These are phyloP conservation scores for Phialophora verrucosa DNA, from an alignment of 2,329 filamentous ascomycete genomes.

Conservation along the genomic window DNA sequence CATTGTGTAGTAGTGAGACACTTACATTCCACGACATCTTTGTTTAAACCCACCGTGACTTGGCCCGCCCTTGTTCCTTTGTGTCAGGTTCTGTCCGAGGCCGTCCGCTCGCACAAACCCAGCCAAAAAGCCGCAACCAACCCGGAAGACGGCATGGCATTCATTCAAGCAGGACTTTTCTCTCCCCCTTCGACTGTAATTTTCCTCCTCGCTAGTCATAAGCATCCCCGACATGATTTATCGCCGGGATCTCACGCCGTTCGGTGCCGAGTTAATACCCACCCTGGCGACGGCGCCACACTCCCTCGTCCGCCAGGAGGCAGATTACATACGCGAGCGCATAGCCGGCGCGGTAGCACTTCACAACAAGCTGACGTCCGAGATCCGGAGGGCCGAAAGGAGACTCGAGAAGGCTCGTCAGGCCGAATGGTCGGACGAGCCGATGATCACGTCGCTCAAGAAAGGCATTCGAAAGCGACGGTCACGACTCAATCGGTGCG, in stretches of 20 bases:
- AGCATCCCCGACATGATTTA: background rate
- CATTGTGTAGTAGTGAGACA: constrained; percentile 16
- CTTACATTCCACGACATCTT: background rate
- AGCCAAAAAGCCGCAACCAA: background rate
- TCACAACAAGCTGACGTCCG: constrained; percentile 11
- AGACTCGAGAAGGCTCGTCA: constrained; percentile 5
- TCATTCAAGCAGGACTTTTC: background rate
- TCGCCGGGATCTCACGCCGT: constrained; percentile 1
- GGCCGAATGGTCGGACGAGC: background rate
- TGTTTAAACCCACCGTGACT: background rate
- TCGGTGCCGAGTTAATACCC: constrained; percentile 5
- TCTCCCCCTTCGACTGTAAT: background rate
- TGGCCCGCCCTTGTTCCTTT: constrained; percentile 20
- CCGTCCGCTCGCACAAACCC: background rate
- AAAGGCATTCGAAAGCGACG: constrained; percentile 21
- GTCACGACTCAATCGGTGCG: constrained; percentile 22
- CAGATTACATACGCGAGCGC: constrained; percentile 25
- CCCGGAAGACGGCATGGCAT: background rate
- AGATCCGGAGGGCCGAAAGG: constrained; percentile 12
- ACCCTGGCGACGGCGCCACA: constrained; percentile 24
- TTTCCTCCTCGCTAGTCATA: background rate
- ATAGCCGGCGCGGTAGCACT: constrained; percentile 18
- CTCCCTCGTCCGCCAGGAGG: constrained; percentile 32
- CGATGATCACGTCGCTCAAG: constrained; percentile 1
- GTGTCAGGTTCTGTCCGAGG: background rate